phyloP scores from a whole-genome alignment of 2,329 filamentous ascomycete genomes.

The Ophioceras dolichostomum region DNA sequence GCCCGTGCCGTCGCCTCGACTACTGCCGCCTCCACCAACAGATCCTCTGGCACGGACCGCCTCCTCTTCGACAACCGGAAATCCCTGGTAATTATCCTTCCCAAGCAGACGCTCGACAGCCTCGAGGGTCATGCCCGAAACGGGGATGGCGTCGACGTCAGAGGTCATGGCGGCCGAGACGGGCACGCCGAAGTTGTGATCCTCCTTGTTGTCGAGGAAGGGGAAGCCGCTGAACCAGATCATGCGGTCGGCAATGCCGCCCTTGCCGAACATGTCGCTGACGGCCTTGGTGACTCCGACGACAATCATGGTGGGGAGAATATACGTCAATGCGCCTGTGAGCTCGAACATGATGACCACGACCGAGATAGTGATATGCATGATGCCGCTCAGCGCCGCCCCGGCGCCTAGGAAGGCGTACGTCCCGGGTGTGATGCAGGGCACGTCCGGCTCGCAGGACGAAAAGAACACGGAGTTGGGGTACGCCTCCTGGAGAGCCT shows the following conservation, averaged over 20 bases:
- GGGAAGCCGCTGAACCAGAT: conserved; percentile 98
- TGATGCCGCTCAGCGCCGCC: conserved; percentile 86
- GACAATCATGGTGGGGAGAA: conserved; percentile 96
- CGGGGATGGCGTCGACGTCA: conserved; percentile 61
- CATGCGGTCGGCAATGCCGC: conserved; percentile 94
- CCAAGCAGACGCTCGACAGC: conserved; percentile 65
- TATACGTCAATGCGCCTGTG: conserved; percentile 90
- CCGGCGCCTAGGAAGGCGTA: conserved; percentile 93
- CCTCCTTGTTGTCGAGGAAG: conserved; percentile 94
- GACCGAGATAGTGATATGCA: conserved; percentile 94
- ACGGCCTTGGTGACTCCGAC: conserved; percentile 95
- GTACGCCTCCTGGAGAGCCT: conserved; percentile 74
- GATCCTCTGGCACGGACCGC: not conserved
- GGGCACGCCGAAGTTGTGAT: conserved; percentile 90
- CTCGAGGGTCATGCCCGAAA: conserved; percentile 61
- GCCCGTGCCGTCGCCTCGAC: not conserved
- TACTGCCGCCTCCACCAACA: not conserved
- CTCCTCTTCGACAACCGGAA: conserved; percentile 74
- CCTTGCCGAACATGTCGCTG: conserved; percentile 82
- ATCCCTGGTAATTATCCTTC: conserved; percentile 80
- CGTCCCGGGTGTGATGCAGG: conserved; percentile 93
- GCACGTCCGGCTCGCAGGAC: conserved; percentile 77
- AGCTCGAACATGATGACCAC: conserved; percentile 99
- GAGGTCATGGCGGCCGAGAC: conserved; percentile 84
- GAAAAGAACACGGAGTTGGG: conserved; percentile 77